Evolutionary conservation across 768 basidiomycete genomes (phyloP).

Genomic region (Guyanaporus albipodus): DNA sequence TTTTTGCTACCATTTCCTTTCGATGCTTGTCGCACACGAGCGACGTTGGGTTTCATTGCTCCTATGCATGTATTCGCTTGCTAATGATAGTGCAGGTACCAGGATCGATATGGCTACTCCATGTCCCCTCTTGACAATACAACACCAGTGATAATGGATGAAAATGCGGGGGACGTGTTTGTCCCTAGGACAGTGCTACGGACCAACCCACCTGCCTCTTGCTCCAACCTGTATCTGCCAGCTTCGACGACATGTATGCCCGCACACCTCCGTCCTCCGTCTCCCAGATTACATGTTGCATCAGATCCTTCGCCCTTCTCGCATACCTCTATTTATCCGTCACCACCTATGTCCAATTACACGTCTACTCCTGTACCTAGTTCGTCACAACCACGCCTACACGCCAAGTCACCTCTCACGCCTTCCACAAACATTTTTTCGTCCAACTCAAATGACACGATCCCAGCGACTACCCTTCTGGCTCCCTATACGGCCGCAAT

Average conservation of each 20-base stretch:
- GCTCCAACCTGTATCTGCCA: constrained; percentile 3
- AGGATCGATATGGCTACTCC: constrained; percentile 26
- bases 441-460: constrained; percentile 48
- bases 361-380: constrained; percentile 19
- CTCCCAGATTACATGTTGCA: constrained; percentile 25
- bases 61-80: constrained; percentile 10
- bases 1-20: constrained; percentile 1
- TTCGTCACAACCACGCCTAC: constrained; percentile 16
- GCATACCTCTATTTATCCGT: constrained; percentile 21
- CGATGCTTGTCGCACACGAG: constrained; percentile 10
- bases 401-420: constrained; percentile 29
- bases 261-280: constrained; percentile 28
- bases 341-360: constrained; percentile 25
- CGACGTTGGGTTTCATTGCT: constrained; percentile 10
- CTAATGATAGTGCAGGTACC: constrained; percentile 25
- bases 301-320: constrained; percentile 20
- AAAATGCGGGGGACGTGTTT: constrained; percentile 18
- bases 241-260: constrained; percentile 17
- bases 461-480: constrained; percentile 54
- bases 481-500: constrained; percentile 63
- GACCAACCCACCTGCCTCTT: constrained; percentile 11
- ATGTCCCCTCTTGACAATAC: constrained; percentile 29
- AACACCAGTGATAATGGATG: constrained; percentile 34
- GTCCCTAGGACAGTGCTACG: constrained; percentile 26
- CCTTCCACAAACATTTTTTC: constrained; percentile 37